Base-by-base conservation (phyloP, 208 protist species). In the Leishmania turanica region DNA sequence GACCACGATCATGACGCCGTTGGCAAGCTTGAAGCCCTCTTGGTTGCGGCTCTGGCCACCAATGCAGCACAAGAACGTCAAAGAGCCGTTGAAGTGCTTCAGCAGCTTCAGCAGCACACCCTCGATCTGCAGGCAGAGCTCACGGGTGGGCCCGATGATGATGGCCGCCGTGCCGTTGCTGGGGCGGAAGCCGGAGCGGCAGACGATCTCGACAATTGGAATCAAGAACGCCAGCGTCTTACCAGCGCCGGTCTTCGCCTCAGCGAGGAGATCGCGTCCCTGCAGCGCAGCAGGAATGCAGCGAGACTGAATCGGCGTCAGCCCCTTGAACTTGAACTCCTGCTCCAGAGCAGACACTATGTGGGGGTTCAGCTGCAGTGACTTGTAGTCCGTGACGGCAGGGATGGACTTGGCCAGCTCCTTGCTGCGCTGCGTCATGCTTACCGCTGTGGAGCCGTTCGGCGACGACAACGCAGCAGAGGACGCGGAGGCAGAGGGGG, bases 171-270 rank as follows among this genome's bases (percentile, higher is more conserved):
- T 99, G 58, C 99, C 99, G 89, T 99, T 99, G 73, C 97, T 93
- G 51, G 98, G 92, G 71, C 95, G 96, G 81, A 99, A 99, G n/a
- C 98, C 96, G 2, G 94, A 86, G 65, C 95, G 95, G 70, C 92
- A 91, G 78, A 99, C 97, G 49, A 99, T 96, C 87, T 99, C 99
- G 1, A 99, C 96, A 27, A 98, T 97, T 21, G 99, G 99, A 65
- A 99, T 98, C 24, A 99, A 89, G 90, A 99, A 99, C 5, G 99
- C 98, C 0, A 99, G 85, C 62, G 99, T 99, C 91, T 99, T 99
- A 51, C 99, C 99, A 31, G 90, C 91, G 51, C 98, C 98, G 4
- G 98, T 99, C 88, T 98, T 98, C 13, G 98, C 97, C 92, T 99
- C 95, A 1, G 94, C 98, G 17, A 99, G 90, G 24, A 99, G 79